A percentile compares a stretch with the other conserved stretches of the same genome.
These are phyloP conservation scores for Cyberlindnera sargentensis DNA, from an alignment of 805 yeast genomes.

Conservation along the genomic window DNA sequence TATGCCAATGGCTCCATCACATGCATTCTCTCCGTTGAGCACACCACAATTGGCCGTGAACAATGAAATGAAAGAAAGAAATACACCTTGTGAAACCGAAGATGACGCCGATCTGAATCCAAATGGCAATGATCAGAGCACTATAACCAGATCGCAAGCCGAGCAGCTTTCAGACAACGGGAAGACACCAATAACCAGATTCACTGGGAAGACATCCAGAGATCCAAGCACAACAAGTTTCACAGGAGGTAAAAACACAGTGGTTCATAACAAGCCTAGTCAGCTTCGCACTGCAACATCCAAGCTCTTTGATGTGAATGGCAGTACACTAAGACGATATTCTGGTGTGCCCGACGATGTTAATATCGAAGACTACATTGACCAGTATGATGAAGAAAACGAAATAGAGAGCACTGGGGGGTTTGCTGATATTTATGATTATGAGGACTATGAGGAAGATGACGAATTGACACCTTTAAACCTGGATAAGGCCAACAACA, in stretches of 20 bases:
- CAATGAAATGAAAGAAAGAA: constrained; percentile 8
- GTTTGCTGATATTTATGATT: constrained; percentile 22
- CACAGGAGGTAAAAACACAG: constrained; percentile 1
- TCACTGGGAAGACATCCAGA: constrained; percentile 13
- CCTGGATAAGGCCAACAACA: constrained; percentile 16
- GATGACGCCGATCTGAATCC: constrained; percentile 10
- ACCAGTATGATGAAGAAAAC: constrained; percentile 34
- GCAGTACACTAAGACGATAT: constrained; percentile 64
- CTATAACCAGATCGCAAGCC: constrained; percentile 5
- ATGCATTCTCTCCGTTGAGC: constrained; percentile 1
- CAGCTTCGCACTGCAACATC: constrained; percentile 64
- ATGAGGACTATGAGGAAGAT: constrained; percentile 20
- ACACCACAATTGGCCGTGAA: constrained; percentile 3
- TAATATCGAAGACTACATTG: constrained; percentile 36
- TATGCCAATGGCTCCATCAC: constrained; percentile 18
- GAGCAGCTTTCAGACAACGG: constrained; percentile 2
- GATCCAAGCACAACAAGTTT: constrained; percentile 14
- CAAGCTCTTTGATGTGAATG: constrained; percentile 64
- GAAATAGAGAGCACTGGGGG: constrained; percentile 28
- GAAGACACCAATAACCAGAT: constrained; percentile 13
- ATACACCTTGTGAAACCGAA: constrained; percentile 8
- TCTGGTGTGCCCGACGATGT: constrained; percentile 64
- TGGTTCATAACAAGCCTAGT: constrained; percentile 3
- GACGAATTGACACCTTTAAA: constrained; percentile 24
- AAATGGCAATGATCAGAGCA: constrained; percentile 6